Base-by-base conservation (phyloP, 257 asterid genomes). In the Oldenlandia corymbosa region DNA sequence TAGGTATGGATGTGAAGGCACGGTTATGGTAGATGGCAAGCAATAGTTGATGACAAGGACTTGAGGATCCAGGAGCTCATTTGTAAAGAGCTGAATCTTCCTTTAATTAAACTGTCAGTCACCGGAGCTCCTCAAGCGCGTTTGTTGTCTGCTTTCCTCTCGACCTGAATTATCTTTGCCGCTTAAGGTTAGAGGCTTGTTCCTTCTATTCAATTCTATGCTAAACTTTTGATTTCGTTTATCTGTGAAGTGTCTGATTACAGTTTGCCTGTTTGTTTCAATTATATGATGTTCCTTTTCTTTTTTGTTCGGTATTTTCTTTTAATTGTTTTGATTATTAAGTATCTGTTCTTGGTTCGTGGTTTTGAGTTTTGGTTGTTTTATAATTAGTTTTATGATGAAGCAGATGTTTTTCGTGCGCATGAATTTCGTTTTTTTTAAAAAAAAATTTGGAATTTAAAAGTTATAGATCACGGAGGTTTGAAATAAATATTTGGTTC, bases 1-100 rank as follows among this genome's bases (percentile, higher is more conserved):
- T 56, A 45, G 66, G 39, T 69, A 54, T 70, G 70, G 72, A 70
- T 68, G 47, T 75, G 62, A 68, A 90, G 99, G 72, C 99, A 93
- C 81, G 99, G 99, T 57, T 93, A 89, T 68, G 99, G 97, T 69
- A 87, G 95, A 85, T 93, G 99, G 99, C 99, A 93, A 84, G 83
- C 97, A 50, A 83, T 93, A 71, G 85, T 88, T 60, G 99, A 93
- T 67, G 99, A 93, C 79, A 93, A 83, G 86, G 94, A 83, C 65
- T 65, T 92, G 79, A 84, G 75, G 70, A 68, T 93, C 65, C 97
- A 90, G 73, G 97, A 90, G 78, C 73, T 84, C 69, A 90, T 93
- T 64, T 93, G 96, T 76, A 89, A 83, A 78, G 97, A 89, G 84
- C 81, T 85, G 71, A 84, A 81, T 73, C 96, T 93, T 66, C 82